Base-by-base conservation (phyloP, 306 rosid genomes). In the Trifolium repens region DNA sequence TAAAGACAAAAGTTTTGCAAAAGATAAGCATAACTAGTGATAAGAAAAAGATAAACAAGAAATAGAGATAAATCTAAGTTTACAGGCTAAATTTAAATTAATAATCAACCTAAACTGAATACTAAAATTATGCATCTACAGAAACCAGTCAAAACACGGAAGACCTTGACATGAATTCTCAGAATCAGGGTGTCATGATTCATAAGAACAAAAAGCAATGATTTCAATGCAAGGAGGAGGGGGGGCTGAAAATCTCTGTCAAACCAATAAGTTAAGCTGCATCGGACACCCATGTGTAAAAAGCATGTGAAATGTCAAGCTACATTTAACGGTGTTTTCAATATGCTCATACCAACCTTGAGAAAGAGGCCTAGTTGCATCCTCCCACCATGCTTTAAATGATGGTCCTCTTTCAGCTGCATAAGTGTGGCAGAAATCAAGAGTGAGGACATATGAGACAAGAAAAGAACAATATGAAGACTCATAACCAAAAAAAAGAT, bases 301-400 rank as follows among this genome's bases (percentile, higher is more conserved):
- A 72, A 59, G 61, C 74, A 44, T 61, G 76, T 39, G 19, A 53
- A 76, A 57, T n/a, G n/a, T 44, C 55, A 72, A 37, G 73, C 70
- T 59, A 64, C 58, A 30, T 65, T 50, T 70, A 74, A 78, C 5
- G 72, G 54, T 66, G 66, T 40, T 53, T 54, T 63, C 44, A 55
- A 65, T 72, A 44, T 71, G 75, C 39, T 81, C 46, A 37, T 34
- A 53, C 62, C 74, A 61, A 94, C 99, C 99, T 92, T 94, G 61
- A 92, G 97, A 88, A 94, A 94, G 78, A 94, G 97, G 68, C 99
- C 99, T 30, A 94, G 81, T 74, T 94, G 99, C 97, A 94, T 91
- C 86, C 96, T 87, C 75, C 97, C 99, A 68, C 97, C 97, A 75
- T 94, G 96, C 90, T 94, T 94, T 80, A 94, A 85, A 90, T 94